These are phyloP conservation scores for Phaffia rhodozyma DNA, from an alignment of 1,284 basidiomycete genomes.

Conservation along the genomic window DNA sequence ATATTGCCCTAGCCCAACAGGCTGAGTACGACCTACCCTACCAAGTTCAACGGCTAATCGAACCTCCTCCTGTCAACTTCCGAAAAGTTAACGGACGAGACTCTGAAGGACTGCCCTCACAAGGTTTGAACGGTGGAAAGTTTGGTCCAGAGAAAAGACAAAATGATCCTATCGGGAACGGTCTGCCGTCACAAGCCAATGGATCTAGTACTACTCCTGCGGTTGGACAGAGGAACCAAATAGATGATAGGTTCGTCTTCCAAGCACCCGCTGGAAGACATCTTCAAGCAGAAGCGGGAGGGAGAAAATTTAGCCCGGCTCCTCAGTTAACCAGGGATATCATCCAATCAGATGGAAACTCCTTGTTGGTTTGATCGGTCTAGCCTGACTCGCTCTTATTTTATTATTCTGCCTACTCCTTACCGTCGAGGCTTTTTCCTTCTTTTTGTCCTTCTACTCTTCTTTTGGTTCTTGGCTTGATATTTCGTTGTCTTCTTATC, in stretches of 20 bases:
- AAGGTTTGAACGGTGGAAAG: constrained; percentile 9
- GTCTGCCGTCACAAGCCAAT: not conserved
- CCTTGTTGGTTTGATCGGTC: not conserved
- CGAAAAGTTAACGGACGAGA: constrained; percentile 6
- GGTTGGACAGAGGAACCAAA: not conserved
- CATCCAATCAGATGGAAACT: not conserved
- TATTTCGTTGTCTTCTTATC: not conserved
- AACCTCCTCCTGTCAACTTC: constrained; percentile 5
- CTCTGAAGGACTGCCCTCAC: not conserved
- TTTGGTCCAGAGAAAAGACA: not conserved
- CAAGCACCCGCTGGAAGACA: not conserved
- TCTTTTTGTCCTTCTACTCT: no score
- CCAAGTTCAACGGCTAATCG: constrained; percentile 8
- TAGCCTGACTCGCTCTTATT: not conserved
- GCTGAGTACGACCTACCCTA: constrained; percentile 57
- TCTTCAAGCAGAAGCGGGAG: not conserved
- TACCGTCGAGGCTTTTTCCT: no score
- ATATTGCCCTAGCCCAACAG: constrained; percentile 51
- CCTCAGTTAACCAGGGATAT: not conserved
- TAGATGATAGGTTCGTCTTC: constrained; percentile 14
- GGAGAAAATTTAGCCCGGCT: constrained; percentile 5
- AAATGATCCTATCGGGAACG: not conserved
- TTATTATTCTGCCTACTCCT: not conserved
- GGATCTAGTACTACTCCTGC: not conserved
- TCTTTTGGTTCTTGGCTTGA: not conserved